Conservation (phyloP, 768 basidiomycete genomes). For the Dentipellis fragilis region DNA sequence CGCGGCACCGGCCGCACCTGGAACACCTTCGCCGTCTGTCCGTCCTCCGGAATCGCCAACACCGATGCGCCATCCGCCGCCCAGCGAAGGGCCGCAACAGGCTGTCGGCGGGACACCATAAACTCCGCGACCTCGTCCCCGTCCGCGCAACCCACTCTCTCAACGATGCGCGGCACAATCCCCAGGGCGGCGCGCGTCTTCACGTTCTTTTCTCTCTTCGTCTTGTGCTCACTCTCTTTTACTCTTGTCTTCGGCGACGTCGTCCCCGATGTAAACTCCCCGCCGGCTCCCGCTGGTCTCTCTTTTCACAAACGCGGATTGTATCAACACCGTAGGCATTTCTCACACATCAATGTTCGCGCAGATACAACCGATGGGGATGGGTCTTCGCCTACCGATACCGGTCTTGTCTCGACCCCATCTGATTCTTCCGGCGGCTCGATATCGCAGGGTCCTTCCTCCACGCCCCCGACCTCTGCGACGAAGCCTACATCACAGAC, state of each 20-base stretch:
- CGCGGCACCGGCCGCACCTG: slow-evolving; percentile 24
- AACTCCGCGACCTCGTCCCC: slow-evolving; percentile 35
- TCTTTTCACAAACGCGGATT: neutral
- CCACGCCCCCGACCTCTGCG: neutral
- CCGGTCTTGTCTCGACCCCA: too few species aligned
- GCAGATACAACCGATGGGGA: neutral
- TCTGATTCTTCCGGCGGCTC: too few species aligned
- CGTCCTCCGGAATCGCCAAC: slow-evolving; percentile 41
- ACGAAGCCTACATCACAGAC: neutral
- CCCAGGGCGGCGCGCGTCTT: slow-evolving; percentile 16
- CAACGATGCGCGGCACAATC: neutral
- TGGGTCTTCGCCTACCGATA: neutral
- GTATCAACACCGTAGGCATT: neutral
- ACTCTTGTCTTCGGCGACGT: slow-evolving; percentile 7
- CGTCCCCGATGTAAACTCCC: neutral
- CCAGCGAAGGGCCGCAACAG: slow-evolving; percentile 38
- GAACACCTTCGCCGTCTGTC: slow-evolving; percentile 43
- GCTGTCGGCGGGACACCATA: slow-evolving; percentile 34
- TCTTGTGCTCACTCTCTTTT: slow-evolving; percentile 22
- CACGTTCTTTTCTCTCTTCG: slow-evolving; percentile 21
- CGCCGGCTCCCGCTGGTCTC: neutral
- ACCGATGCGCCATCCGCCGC: slow-evolving; percentile 44
- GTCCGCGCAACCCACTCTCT: slow-evolving; percentile 9
- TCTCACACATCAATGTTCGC: neutral
- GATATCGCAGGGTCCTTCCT: neutral